phyloP scores from a whole-genome alignment of 768 basidiomycete genomes.

The Chalciporus sphaerocephalus region DNA sequence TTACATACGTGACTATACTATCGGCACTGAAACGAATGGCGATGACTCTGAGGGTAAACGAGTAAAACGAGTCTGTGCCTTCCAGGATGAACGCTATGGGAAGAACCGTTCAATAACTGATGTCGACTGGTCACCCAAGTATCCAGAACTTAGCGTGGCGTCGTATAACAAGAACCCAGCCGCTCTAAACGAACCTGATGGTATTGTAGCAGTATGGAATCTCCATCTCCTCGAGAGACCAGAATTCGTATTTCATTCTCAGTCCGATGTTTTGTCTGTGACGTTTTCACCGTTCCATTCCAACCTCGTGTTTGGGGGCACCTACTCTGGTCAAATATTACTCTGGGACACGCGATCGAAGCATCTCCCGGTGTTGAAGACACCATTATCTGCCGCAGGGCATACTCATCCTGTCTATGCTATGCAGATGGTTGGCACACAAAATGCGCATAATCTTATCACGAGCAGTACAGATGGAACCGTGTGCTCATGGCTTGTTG shows the following conservation, averaged over 20 bases:
- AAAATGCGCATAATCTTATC: constrained; percentile 97
- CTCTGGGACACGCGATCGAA: constrained; percentile 98
- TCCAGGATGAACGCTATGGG: constrained; percentile 86
- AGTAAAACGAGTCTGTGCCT: constrained; percentile 91
- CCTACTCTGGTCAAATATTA: constrained; percentile 98
- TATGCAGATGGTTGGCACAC: constrained; percentile 97
- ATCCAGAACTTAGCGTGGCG: constrained; percentile 91
- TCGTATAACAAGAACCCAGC: constrained; percentile 98
- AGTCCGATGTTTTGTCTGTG: constrained; percentile 98
- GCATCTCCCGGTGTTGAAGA: constrained; percentile 93
- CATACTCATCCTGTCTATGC: constrained; percentile 99
- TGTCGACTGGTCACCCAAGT: constrained; percentile 99
- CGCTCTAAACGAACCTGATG: constrained; percentile 92
- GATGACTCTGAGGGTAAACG: constrained; percentile 88
- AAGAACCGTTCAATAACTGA: constrained; percentile 95
- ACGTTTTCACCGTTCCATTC: constrained; percentile 98
- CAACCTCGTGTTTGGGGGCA: constrained; percentile 94
- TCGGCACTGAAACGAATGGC: constrained; percentile 78
- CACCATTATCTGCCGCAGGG: constrained; percentile 90
- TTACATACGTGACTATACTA: constrained; percentile 95
- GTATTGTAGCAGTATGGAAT: constrained; percentile 97
- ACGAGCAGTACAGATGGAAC: constrained; percentile 96
- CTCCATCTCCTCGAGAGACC: constrained; percentile 91
- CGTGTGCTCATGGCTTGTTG: constrained; percentile 96
- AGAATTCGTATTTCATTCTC: constrained; percentile 97